These are phyloP conservation scores for Vanrija sp. DNA, from an alignment of 1,284 basidiomycete species.

Conservation along the genomic window DNA sequence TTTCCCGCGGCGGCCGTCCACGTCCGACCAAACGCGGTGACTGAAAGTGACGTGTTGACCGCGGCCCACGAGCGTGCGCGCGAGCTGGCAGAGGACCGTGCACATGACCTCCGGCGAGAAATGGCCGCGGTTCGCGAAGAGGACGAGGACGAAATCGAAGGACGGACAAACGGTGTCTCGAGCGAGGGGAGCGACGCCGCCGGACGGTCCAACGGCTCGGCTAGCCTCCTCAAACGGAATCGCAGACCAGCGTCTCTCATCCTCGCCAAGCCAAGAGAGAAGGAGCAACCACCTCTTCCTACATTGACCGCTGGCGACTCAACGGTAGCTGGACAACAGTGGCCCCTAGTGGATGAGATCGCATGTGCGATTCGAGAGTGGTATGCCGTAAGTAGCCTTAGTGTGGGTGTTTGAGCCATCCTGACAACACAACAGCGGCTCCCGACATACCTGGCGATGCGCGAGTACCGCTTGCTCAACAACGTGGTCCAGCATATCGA, in stretches of 20 bases:
- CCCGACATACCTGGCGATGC: constrained; percentile 80
- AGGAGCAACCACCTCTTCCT: constrained; percentile 84
- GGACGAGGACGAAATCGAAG: constrained; percentile 56
- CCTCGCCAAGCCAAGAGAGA: constrained; percentile 42
- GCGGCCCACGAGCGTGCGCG: constrained; percentile 50
- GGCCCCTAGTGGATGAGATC: constrained; percentile 95
- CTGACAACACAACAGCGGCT: constrained; percentile 51
- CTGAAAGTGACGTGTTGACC: constrained; percentile 79
- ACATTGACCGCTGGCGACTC: constrained; percentile 89
- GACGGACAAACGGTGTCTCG: constrained; percentile 18
- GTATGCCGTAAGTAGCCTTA: constrained; percentile 60
- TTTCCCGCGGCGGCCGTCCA: constrained; percentile 90
- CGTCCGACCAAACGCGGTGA: constrained; percentile 79
- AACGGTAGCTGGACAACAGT: constrained; percentile 70
- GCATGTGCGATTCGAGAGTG: constrained; percentile 93
- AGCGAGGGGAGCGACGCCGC: neutral
- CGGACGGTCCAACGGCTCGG: neutral
- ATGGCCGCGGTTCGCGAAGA: constrained; percentile 70
- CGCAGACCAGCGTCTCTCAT: constrained; percentile 37
- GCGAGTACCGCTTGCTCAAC: constrained; percentile 87
- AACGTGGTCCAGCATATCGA: constrained; percentile 86
- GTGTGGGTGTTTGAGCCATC: neutral
- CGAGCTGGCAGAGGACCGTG: constrained; percentile 25
- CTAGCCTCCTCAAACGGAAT: constrained; percentile 6
- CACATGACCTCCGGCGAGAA: constrained; percentile 20